Evolutionary conservation across 371 early-diverging fungal genomes (phyloP), one percentile per base, ranked within the genome.

Genomic region (Apophysomyces sp.): DNA sequence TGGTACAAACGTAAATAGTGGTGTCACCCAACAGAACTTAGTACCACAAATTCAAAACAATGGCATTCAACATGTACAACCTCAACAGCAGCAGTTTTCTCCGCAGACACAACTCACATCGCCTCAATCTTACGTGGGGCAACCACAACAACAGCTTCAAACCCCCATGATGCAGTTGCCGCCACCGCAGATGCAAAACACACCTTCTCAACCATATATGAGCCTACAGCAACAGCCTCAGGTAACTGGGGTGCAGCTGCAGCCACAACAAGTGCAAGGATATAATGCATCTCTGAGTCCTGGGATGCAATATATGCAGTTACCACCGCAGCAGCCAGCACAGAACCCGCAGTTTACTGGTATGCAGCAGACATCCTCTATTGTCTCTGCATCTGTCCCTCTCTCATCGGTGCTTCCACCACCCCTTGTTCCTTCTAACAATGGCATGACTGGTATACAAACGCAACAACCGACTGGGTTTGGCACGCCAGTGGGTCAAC

Each of bases 351-450:
- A 34, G 34, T 34, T 4, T 34, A 34, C 34, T 8, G 34, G 34
- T 34, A 34, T 34, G 32, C 63, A 44, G 8, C 49, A 16, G 21
- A 18, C 16, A 3, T 52, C 59, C 57, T 26, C 32, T 58, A 41
- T 58, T 26, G 41, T 31, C 61, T 37, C 27, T 49, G 32, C 24
- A 37, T 69, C 9, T 51, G 68, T 51, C 29, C 71, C 62, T 31
- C 49, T 66, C 27, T 67, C 60, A 52, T 69, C 68, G 44, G 71
- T 57, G 32, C 67, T 74, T 56, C 71, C 61, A 55, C 72, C 72
- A 27, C 68, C 66, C 21, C 60, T 69, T 24, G 61, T 53, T 13
- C 72, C 69, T 27, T 62, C 63, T 24, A 41, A 26, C 28, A 69
- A 69, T 41, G 65, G 67, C 55, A 73, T 66, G 37, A 44, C 68